Base-by-base conservation (phyloP, 164 flowering plant genomes). In the Piper betle region DNA sequence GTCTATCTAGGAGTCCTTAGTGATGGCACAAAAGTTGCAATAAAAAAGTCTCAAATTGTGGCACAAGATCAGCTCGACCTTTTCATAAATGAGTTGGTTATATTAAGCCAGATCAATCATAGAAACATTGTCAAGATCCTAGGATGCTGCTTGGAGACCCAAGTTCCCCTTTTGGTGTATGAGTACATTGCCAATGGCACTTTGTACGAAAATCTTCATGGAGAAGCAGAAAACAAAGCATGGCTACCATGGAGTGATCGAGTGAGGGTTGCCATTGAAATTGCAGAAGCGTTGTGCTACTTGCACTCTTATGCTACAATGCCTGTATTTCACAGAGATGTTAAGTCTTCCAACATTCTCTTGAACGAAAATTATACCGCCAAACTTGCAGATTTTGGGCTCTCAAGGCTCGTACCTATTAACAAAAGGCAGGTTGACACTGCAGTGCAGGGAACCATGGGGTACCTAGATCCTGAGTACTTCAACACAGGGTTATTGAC, bases 71-170 rank as follows among this genome's bases (percentile, higher is more conserved):
- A 64, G 52, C 53, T 61, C 1, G 62, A 56, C 33, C 62, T 64
- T n/a, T 72, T 67, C 62, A 64, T 72, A 25, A 67, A 72, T 58
- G 74, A 68, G 59, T 50, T 72, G 12, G 50, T 62, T 17, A 62
- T 70, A n/a, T 55, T 70, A 18, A 20, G 62, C 17, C 73, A 62
- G 16, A 63, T 62, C 53, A 71, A 59, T 33, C 74, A 71, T 8
- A 42, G 57, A 6, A 66, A 60, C 19, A 55, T 66, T 10, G 70
- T 71, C 17, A 71, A 62, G 64, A 58, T 64, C 62, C 50, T 62
- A 40, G 71, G 71, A 39, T 68, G 71, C 42, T 63, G 71, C 55
- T 57, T 63, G 19, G 71, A 63, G 55, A 63, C 66, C 17, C 37
- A 62, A 42, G 25, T 68, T 50, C 66, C 71, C 13, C n/a, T 59